A percentile compares a stretch with the other conserved stretches of the same genome.
Conservation (phyloP, 73 alveolate genomes). For the Durusdinium trenchii region DNA sequence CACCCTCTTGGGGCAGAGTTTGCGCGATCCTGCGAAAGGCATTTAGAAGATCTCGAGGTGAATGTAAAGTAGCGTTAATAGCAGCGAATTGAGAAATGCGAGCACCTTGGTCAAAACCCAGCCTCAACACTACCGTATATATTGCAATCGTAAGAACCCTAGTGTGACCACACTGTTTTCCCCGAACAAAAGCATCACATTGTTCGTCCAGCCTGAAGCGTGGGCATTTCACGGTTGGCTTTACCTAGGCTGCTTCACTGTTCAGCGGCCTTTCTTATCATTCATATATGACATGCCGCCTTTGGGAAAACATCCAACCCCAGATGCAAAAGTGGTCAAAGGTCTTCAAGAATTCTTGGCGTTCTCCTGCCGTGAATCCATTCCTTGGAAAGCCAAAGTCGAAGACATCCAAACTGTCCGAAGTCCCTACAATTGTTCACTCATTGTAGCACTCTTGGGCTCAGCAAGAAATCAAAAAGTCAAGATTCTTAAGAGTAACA, state of each 20-base stretch:
- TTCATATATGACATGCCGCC: neutral
- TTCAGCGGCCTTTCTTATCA: neutral
- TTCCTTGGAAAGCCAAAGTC: conserved; percentile 25
- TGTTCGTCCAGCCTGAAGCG: conserved; percentile 58
- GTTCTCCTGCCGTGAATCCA: conserved; percentile 49
- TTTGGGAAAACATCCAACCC: neutral
- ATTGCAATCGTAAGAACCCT: too few relatives aligned
- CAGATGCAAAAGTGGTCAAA: conserved; percentile 58
- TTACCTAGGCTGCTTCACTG: neutral
- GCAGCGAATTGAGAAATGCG: too few relatives aligned
- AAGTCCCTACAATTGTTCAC: neutral
- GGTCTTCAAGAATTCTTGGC: conserved; percentile 36
- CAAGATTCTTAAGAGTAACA: neutral
- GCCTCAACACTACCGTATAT: too few relatives aligned
- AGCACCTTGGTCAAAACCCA: too few relatives aligned
- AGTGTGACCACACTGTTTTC: too few relatives aligned
- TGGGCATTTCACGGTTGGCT: conserved; percentile 57
- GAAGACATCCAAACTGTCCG: neutral
- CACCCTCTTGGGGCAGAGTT: too few relatives aligned
- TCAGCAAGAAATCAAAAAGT: neutral
- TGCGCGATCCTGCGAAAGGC: too few relatives aligned
- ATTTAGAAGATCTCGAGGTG: too few relatives aligned
- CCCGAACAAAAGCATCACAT: neutral
- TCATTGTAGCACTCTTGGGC: neutral
- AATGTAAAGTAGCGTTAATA: too few relatives aligned